Evolutionary conservation across 768 basidiomycete genomes (phyloP).

Genomic region (Tylopilus plumbeoviolaceoides): DNA sequence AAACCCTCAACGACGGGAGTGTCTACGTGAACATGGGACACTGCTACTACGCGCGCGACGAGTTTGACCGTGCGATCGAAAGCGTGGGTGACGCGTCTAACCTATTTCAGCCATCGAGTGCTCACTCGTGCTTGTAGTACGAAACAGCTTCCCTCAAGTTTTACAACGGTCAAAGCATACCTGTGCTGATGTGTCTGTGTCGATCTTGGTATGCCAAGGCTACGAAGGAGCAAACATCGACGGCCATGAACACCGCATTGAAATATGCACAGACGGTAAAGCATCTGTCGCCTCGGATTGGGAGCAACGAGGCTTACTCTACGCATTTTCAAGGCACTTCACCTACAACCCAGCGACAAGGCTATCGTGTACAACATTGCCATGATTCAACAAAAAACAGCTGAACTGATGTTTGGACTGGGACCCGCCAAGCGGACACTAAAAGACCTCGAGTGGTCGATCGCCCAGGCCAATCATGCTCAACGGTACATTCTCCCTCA

Average conservation of each 20-base stretch:
- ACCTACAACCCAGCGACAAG: conserved; percentile 84
- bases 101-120: not conserved
- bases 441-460: conserved; percentile 71
- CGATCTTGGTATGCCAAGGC: conserved; percentile 95
- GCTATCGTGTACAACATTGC: conserved; percentile 93
- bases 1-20: conserved; percentile 75
- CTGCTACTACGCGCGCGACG: conserved; percentile 88
- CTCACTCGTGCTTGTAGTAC: conserved; percentile 51
- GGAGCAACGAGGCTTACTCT: not conserved
- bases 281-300: not conserved
- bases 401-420: conserved; percentile 80
- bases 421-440: conserved; percentile 73
- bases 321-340: conserved; percentile 58
- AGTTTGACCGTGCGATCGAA: conserved; percentile 94
- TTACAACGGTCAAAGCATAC: conserved; percentile 67
- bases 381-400: conserved; percentile 96
- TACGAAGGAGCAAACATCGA: conserved; percentile 80
- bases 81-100: conserved; percentile 52
- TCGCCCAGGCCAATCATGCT: conserved; percentile 79
- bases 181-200: conserved; percentile 80
- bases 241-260: conserved; percentile 80
- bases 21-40: conserved; percentile 97
- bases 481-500: conserved; percentile 59
- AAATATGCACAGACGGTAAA: conserved; percentile 75
- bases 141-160: conserved; percentile 84